These are phyloP conservation scores for Leccinum rimulosum DNA, from an alignment of 768 basidiomycete genomes.

Conservation along the genomic window DNA sequence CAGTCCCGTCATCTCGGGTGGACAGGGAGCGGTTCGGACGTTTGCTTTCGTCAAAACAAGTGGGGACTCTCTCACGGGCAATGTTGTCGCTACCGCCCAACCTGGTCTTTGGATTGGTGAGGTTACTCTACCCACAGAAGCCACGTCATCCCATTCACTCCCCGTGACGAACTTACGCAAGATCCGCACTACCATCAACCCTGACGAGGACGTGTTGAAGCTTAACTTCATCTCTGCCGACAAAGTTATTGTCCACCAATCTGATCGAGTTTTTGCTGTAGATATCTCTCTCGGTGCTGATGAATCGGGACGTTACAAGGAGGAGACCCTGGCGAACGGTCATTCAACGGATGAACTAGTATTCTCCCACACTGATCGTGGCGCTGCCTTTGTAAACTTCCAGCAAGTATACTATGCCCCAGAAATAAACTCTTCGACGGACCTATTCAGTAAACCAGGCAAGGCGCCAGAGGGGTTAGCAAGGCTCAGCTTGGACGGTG, in stretches of 20 bases:
- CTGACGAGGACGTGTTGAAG: slow-evolving; percentile 40
- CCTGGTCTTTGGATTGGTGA: slow-evolving; percentile 65
- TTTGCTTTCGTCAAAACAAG: slow-evolving; percentile 65
- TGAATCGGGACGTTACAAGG: slow-evolving; percentile 45
- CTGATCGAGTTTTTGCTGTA: slow-evolving; percentile 45
- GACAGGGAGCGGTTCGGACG: slow-evolving; percentile 39
- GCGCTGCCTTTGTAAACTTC: slow-evolving; percentile 67
- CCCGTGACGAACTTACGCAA: slow-evolving; percentile 46
- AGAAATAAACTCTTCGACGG: slow-evolving; percentile 40
- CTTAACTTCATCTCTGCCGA: slow-evolving; percentile 57
- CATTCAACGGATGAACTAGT: slow-evolving; percentile 57
- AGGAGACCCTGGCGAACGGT: slow-evolving; percentile 51
- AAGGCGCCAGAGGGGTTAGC: slow-evolving; percentile 61
- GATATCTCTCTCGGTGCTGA: slow-evolving; percentile 48
- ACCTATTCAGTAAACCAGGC: slow-evolving; percentile 68
- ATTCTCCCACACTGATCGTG: slow-evolving; percentile 39
- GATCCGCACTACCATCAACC: slow-evolving; percentile 50
- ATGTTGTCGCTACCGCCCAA: slow-evolving; percentile 61
- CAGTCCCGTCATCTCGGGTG: slow-evolving; percentile 51
- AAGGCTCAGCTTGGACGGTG: slow-evolving; percentile 69
- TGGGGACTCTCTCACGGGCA: slow-evolving; percentile 58
- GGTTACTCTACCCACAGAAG: slow-evolving; percentile 45
- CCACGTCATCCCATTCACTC: slow-evolving; percentile 28
- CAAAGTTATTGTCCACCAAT: slow-evolving; percentile 61
- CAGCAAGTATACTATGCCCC: slow-evolving; percentile 62